phyloP scores from a whole-genome alignment of 257 asterid genomes.

The Solanum neorickii region DNA sequence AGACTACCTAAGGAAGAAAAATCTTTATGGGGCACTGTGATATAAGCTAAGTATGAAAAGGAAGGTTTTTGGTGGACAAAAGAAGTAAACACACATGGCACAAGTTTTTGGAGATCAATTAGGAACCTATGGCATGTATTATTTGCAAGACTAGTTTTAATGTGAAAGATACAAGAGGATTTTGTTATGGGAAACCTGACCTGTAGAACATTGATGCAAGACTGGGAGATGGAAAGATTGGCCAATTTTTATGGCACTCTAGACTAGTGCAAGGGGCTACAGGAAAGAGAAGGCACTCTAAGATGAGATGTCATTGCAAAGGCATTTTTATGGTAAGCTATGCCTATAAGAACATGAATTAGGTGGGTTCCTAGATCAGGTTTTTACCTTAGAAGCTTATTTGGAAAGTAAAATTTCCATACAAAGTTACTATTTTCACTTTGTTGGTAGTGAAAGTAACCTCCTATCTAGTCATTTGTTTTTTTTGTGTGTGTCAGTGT shows the following conservation, averaged over 20 bases:
- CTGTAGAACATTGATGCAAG: not conserved
- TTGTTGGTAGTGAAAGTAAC: not conserved
- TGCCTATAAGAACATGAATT: not conserved
- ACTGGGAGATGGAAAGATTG: not conserved
- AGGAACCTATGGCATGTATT: not conserved
- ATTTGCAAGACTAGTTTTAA: not conserved
- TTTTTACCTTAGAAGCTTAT: not conserved
- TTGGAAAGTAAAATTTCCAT: not conserved
- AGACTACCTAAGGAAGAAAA: not conserved
- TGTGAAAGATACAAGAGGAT: not conserved
- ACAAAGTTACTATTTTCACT: not conserved
- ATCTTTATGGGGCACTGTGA: not conserved
- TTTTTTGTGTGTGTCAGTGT: too few species aligned
- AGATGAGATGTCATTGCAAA: not conserved
- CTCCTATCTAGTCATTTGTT: too few species aligned
- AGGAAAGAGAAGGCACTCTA: not conserved
- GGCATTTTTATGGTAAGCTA: not conserved
- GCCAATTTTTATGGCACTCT: not conserved
- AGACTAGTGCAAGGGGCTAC: not conserved
- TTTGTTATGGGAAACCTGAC: not conserved
- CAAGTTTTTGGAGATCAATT: not conserved
- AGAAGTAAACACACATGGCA: not conserved
- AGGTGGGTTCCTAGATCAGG: not conserved
- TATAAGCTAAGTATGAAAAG: not conserved
- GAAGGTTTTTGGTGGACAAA: too few species aligned